These are phyloP conservation scores for Penicillium sp. DNA, from an alignment of 2,329 filamentous ascomycete genomes.

Conservation along the genomic window DNA sequence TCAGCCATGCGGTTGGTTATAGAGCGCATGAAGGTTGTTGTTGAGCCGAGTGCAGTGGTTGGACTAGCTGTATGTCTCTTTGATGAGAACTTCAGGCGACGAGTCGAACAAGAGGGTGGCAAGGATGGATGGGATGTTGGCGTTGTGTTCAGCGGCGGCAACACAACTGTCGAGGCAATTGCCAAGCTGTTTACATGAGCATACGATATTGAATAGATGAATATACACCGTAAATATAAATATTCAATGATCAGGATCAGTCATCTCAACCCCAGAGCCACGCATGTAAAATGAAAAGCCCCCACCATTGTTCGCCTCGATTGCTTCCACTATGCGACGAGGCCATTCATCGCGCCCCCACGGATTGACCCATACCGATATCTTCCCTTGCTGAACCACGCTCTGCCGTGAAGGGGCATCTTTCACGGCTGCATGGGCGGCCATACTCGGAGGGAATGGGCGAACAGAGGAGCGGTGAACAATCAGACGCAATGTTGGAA, in stretches of 20 bases:
- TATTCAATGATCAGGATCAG: neutral
- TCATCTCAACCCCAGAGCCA: conserved; percentile 28
- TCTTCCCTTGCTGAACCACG: conserved; percentile 36
- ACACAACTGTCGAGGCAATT: conserved; percentile 64
- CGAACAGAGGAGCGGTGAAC: conserved; percentile 38
- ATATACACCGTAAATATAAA: neutral
- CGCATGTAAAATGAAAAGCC: conserved; percentile 34
- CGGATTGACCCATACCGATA: conserved; percentile 40
- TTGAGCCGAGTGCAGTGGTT: conserved; percentile 88
- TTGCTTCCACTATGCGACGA: conserved; percentile 28
- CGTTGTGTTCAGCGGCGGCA: conserved; percentile 63
- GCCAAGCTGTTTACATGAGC: conserved; percentile 51
- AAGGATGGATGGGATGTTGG: conserved; percentile 71
- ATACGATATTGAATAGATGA: neutral
- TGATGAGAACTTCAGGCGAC: conserved; percentile 75
- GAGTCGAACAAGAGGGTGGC: conserved; percentile 66
- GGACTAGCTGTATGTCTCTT: conserved; percentile 77
- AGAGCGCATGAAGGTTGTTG: conserved; percentile 85
- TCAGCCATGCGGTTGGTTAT: conserved; percentile 73
- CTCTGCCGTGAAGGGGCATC: conserved; percentile 39
- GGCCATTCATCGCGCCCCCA: conserved; percentile 40
- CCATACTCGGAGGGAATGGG: conserved; percentile 38
- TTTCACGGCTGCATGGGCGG: conserved; percentile 32
- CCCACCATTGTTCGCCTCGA: conserved; percentile 31
- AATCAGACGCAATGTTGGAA: conserved; percentile 41